Evolutionary conservation across 2,329 filamentous ascomycete genomes (phyloP).

Genomic region (Coniochaeta hoffmannii): DNA sequence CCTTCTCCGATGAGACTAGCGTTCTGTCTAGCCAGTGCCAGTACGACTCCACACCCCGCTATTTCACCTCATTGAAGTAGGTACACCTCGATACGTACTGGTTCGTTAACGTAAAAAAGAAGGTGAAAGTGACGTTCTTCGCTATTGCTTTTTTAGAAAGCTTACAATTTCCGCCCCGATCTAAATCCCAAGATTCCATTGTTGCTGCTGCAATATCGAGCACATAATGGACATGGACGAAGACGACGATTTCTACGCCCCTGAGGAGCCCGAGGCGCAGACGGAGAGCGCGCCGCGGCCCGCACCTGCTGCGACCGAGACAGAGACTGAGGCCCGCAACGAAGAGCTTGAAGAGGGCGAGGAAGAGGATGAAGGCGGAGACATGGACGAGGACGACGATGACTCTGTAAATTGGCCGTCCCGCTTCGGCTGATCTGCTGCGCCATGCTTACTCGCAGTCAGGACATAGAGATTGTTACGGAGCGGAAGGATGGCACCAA

Average conservation of each 20-base stretch:
- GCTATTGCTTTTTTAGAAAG: too few relatives aligned
- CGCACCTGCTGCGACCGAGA: constrained; percentile 19
- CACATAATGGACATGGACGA: constrained; percentile 58
- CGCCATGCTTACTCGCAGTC: background rate
- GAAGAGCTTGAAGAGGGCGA: constrained; percentile 58
- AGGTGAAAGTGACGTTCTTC: background rate
- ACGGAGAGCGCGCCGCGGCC: constrained; percentile 8
- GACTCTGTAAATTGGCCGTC: constrained; percentile 24
- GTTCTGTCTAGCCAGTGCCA: too few relatives aligned
- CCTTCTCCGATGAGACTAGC: too few relatives aligned
- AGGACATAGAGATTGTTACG: constrained; percentile 64
- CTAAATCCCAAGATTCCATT: too few relatives aligned
- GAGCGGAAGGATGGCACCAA: constrained; percentile 59
- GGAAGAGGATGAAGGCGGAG: constrained; percentile 54
- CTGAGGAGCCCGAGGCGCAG: constrained; percentile 43
- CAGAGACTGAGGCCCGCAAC: constrained; percentile 26
- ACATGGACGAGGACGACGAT: constrained; percentile 53
- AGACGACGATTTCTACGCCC: constrained; percentile 60
- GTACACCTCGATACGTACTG: too few relatives aligned
- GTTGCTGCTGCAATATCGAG: background rate
- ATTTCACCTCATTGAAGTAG: too few relatives aligned
- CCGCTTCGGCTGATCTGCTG: too few relatives aligned
- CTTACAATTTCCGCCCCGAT: too few relatives aligned
- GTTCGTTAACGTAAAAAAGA: background rate
- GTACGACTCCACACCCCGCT: too few relatives aligned